Evolutionary conservation across 169 alveolate genomes (phyloP).

Genomic region (Cardiosporidium cionae): DNA sequence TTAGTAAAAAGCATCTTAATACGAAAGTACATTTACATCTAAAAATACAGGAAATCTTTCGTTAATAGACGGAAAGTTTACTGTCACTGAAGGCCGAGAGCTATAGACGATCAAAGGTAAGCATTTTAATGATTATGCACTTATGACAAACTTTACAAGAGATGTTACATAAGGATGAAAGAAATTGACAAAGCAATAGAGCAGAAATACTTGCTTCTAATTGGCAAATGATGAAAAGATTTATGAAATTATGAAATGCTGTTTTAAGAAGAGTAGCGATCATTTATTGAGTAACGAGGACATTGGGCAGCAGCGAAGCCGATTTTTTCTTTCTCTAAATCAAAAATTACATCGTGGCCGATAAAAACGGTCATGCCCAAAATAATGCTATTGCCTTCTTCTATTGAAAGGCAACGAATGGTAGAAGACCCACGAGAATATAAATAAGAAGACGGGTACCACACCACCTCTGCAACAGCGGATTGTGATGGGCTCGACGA

Average conservation of each 20-base stretch:
- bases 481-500: not conserved
- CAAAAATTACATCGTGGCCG: constrained; percentile 17
- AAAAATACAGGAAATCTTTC: no score
- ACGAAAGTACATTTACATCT: no score
- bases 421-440: constrained; percentile 17
- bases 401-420: constrained; percentile 22
- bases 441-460: constrained; percentile 17
- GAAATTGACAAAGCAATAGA: not conserved
- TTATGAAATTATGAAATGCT: not conserved
- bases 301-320: constrained; percentile 23
- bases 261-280: constrained; percentile 6
- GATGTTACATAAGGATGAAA: not conserved
- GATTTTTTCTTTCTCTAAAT: constrained; percentile 3
- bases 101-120: no score
- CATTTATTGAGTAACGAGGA: constrained; percentile 10
- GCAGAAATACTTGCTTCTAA: not conserved
- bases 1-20: no score
- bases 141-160: not conserved
- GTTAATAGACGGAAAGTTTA: no score
- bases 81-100: no score
- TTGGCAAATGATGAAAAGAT: not conserved
- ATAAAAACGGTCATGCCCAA: constrained; percentile 25
- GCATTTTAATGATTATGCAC: no score
- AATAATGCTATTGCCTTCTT: constrained; percentile 7
- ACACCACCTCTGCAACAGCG: not conserved